Conservation (phyloP, 1,284 basidiomycete genomes). For the Spongiforma sp. region DNA sequence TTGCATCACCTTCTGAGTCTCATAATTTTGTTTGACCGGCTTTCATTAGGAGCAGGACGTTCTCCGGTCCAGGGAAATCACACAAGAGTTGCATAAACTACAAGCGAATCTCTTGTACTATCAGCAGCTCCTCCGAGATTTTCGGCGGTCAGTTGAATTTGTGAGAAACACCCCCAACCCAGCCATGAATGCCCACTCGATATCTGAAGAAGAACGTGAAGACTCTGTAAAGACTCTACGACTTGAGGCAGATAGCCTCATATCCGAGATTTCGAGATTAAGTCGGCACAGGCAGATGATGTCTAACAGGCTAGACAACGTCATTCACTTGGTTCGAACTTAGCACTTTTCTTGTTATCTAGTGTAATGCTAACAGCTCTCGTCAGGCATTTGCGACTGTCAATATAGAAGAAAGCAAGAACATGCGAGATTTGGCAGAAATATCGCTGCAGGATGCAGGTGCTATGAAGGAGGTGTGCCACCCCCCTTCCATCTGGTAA, state of each 20-base stretch:
- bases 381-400: constrained; percentile 52
- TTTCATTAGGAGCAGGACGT: constrained; percentile 49
- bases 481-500: neutral
- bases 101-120: constrained; percentile 59
- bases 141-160: constrained; percentile 53
- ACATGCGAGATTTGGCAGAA: constrained; percentile 47
- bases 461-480: constrained; percentile 50
- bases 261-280: constrained; percentile 53
- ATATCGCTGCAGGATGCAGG: constrained; percentile 46
- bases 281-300: constrained; percentile 48
- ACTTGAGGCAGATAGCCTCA: constrained; percentile 49
- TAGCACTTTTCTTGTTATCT: neutral
- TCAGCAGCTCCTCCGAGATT: constrained; percentile 54
- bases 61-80: constrained; percentile 42
- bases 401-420: constrained; percentile 51
- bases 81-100: constrained; percentile 54
- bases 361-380: constrained; percentile 5
- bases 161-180: constrained; percentile 52
- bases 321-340: constrained; percentile 46
- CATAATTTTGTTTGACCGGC: neutral
- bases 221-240: constrained; percentile 38
- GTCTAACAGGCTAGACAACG: constrained; percentile 52
- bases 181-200: constrained; percentile 35
- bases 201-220: constrained; percentile 21
- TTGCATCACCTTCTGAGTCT: neutral